phyloP scores from a whole-genome alignment of 371 early-diverging fungal species.

The Actinomortierella ambigua region DNA sequence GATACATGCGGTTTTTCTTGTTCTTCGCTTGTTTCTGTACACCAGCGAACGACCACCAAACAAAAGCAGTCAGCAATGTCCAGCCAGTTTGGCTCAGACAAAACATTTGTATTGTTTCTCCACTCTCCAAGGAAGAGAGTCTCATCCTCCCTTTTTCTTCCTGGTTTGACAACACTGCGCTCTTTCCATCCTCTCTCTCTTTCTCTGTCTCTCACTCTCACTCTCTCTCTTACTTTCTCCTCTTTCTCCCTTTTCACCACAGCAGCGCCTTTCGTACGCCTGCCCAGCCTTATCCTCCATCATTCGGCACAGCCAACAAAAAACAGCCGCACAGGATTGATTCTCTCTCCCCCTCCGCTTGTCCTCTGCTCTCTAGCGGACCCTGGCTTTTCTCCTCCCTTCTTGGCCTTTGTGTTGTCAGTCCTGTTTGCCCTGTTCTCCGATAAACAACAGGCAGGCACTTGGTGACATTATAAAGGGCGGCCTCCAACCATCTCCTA shows the following conservation, averaged over 20 bases:
- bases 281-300: too few relatives aligned
- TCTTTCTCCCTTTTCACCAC: background rate
- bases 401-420: too few relatives aligned
- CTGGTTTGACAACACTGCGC: background rate
- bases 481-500: too few relatives aligned
- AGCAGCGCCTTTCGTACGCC: background rate
- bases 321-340: too few relatives aligned
- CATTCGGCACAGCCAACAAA: too few relatives aligned
- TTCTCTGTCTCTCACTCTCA: background rate
- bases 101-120: background rate
- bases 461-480: too few relatives aligned
- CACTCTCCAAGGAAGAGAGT: background rate
- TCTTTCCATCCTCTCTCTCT: background rate
- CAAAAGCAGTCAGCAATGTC: background rate
- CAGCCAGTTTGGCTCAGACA: background rate
- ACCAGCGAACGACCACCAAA: background rate
- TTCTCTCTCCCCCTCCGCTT: too few relatives aligned
- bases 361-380: too few relatives aligned
- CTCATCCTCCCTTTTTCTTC: too few relatives aligned
- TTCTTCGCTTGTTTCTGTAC: background rate
- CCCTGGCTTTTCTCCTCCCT: too few relatives aligned
- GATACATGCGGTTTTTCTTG: constrained; percentile 1
- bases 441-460: too few relatives aligned
- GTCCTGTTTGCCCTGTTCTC: too few relatives aligned
- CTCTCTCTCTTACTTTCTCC: background rate